Percentiles rank a stretch among this genome's conserved stretches.
phyloP scores from a whole-genome alignment of 495 filamentous ascomycete genomes.

The Achaetomiella virescens region DNA sequence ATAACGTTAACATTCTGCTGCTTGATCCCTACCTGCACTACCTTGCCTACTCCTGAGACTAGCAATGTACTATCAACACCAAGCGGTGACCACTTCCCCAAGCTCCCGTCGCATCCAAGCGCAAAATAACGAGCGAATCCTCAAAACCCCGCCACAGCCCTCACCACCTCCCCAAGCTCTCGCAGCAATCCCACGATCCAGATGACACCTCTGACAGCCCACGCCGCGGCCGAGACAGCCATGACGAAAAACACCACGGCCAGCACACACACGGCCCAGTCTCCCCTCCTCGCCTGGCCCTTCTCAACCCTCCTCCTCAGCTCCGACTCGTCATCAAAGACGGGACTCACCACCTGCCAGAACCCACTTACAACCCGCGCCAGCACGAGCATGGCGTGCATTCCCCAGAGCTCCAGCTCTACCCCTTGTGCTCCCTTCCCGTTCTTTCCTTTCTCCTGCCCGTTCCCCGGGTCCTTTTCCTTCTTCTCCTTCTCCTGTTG shows the following conservation, averaged over 20 bases:
- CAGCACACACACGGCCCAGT: slow-evolving; percentile 20
- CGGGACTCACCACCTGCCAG: slow-evolving; percentile 26
- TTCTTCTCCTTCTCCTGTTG: background rate
- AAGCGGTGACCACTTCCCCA: background rate
- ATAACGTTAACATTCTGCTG: background rate
- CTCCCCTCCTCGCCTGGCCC: slow-evolving; percentile 18
- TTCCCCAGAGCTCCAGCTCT: background rate
- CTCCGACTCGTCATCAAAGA: slow-evolving; percentile 24
- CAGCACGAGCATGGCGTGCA: slow-evolving; percentile 7
- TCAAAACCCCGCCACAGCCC: slow-evolving; percentile 18
- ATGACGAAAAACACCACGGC: slow-evolving; percentile 21
- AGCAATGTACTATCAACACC: background rate
- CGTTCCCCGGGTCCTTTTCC: background rate
- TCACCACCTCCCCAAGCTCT: slow-evolving; percentile 10
- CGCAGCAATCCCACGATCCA: slow-evolving; percentile 7
- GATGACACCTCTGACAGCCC: slow-evolving; percentile 17
- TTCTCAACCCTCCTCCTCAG: slow-evolving; percentile 19
- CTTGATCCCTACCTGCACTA: background rate
- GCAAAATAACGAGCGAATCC: background rate
- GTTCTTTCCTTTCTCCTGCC: background rate
- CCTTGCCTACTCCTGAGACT: background rate
- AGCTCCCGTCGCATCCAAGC: background rate
- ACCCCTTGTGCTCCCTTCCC: background rate
- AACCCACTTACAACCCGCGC: slow-evolving; percentile 18
- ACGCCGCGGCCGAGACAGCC: slow-evolving; percentile 9